Percentiles rank a stretch among this genome's conserved stretches.
phyloP scores from a whole-genome alignment of 345 rosid genomes.

The Gossypioides kirkii region DNA sequence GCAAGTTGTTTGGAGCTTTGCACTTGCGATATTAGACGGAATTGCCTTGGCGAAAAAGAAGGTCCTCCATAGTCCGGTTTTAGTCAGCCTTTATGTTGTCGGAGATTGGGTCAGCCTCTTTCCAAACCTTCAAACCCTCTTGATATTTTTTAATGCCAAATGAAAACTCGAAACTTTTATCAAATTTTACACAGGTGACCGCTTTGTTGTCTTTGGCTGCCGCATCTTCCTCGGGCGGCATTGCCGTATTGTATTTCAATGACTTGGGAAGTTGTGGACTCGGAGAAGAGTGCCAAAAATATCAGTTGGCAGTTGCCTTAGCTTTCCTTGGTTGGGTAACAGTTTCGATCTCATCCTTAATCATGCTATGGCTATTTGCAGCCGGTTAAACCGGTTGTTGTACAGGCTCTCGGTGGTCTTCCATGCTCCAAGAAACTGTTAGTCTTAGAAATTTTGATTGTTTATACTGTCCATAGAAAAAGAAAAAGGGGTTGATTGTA shows the following conservation, averaged over 20 bases:
- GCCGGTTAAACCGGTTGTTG: conserved; percentile 31
- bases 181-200: conserved; percentile 42
- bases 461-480: conserved; percentile 21
- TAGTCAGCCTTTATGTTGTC: conserved; percentile 75
- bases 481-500: neutral
- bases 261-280: conserved; percentile 48
- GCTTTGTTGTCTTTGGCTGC: conserved; percentile 63
- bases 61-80: conserved; percentile 41
- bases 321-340: conserved; percentile 76
- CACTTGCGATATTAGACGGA: conserved; percentile 59
- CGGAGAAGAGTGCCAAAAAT: conserved; percentile 49
- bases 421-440: neutral
- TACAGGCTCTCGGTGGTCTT: conserved; percentile 1
- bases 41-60: conserved; percentile 55
- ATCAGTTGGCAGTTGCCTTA: conserved; percentile 55
- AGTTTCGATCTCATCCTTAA: conserved; percentile 55
- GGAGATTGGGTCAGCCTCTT: conserved; percentile 75
- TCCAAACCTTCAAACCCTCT: conserved; percentile 4
- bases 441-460: conserved; percentile 13
- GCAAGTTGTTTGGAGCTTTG: conserved; percentile 78
- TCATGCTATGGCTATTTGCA: conserved; percentile 73
- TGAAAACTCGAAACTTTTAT: neutral
- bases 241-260: conserved; percentile 47
- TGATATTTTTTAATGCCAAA: neutral
- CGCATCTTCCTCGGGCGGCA: conserved; percentile 64